phyloP scores from a whole-genome alignment of 2,329 filamentous ascomycete species.

The Didymella keratinophila region DNA sequence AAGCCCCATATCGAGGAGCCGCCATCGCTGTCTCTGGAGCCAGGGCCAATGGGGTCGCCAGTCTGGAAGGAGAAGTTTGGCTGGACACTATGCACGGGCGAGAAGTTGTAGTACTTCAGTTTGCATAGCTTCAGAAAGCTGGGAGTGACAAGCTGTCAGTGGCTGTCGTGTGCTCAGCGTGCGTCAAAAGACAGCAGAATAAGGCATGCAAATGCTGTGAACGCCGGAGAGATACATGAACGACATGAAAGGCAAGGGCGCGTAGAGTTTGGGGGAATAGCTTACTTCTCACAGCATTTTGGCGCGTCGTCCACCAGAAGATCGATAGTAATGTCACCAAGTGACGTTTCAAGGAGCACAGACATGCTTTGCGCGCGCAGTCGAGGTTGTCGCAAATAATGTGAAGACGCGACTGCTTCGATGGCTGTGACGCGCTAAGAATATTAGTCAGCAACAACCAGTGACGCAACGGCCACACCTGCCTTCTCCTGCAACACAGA shows the following conservation, averaged over 20 bases:
- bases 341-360: slow-evolving; percentile 89
- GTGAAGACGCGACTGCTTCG: slow-evolving; percentile 13
- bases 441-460: slow-evolving; percentile 27
- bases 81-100: slow-evolving; percentile 89
- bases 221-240: slow-evolving; percentile 30
- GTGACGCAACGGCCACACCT: slow-evolving; percentile 22
- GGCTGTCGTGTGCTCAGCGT: slow-evolving; percentile 61
- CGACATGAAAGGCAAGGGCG: slow-evolving; percentile 16
- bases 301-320: slow-evolving; percentile 88
- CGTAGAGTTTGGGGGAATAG: slow-evolving; percentile 37
- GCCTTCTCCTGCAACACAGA: neutral
- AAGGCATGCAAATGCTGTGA: slow-evolving; percentile 31
- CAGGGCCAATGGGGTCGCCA: slow-evolving; percentile 89
- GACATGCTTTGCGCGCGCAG: slow-evolving; percentile 68
- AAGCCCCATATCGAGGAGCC: slow-evolving; percentile 93
- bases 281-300: slow-evolving; percentile 93
- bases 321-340: slow-evolving; percentile 94
- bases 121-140: slow-evolving; percentile 99
- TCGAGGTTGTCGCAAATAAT: slow-evolving; percentile 19
- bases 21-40: slow-evolving; percentile 85
- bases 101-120: slow-evolving; percentile 98
- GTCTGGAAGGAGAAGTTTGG: slow-evolving; percentile 97
- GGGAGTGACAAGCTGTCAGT: slow-evolving; percentile 59
- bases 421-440: slow-evolving; percentile 3
- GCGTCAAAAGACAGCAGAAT: slow-evolving; percentile 43